Evolutionary conservation across 768 basidiomycete genomes (phyloP).

Genomic region (Gloeopeniophorella convolvens): DNA sequence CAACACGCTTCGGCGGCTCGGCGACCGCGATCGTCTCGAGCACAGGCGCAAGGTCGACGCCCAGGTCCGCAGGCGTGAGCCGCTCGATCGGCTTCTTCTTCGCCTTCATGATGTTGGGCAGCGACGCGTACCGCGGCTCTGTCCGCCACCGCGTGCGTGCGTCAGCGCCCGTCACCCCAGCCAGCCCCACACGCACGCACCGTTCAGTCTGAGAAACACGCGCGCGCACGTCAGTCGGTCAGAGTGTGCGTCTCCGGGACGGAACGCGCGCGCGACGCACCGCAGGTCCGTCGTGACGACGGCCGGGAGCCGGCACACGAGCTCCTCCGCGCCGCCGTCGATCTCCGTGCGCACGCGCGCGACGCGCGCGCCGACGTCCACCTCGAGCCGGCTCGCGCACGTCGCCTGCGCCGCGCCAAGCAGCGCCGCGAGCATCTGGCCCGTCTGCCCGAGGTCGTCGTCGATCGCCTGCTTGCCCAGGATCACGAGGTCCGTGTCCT

Average conservation of each 20-base stretch:
- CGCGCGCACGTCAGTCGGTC: neutral
- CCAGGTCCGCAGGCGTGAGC: constrained; percentile 69
- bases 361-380: constrained; percentile 56
- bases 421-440: constrained; percentile 94
- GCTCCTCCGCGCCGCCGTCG: constrained; percentile 86
- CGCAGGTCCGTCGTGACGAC: constrained; percentile 91
- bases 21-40: constrained; percentile 83
- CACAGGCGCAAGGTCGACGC: constrained; percentile 74
- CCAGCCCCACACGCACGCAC: constrained; percentile 32
- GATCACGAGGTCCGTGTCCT: constrained; percentile 77
- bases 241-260: neutral
- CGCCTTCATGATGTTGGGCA: constrained; percentile 99
- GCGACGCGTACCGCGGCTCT: constrained; percentile 97
- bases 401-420: constrained; percentile 92
- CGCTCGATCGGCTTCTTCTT: constrained; percentile 97
- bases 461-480: constrained; percentile 99
- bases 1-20: constrained; percentile 86
- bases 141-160: constrained; percentile 7
- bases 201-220: constrained; percentile 52
- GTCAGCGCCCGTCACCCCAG: too few relatives aligned
- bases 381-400: constrained; percentile 82
- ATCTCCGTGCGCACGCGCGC: constrained; percentile 82
- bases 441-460: constrained; percentile 92
- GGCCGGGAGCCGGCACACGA: constrained; percentile 73
- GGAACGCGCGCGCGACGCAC: constrained; percentile 36